These are phyloP conservation scores for Melocanna baccifera DNA, from an alignment of 176 grass and related monocot species.

Conservation along the genomic window DNA sequence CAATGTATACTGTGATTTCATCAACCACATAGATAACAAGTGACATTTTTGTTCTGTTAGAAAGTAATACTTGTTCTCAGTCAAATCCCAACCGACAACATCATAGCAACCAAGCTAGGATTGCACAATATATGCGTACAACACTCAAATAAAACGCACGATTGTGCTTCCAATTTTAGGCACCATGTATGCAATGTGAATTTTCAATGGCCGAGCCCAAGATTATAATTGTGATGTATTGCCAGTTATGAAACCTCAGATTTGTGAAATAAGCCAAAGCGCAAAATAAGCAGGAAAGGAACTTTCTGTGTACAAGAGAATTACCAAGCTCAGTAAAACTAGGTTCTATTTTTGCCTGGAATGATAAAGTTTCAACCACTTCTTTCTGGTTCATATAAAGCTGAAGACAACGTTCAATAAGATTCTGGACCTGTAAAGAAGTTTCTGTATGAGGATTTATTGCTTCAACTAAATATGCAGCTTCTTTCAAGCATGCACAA, in stretches of 20 bases:
- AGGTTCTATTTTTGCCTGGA: conserved; percentile 93
- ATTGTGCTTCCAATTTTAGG: not conserved
- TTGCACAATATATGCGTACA: not conserved
- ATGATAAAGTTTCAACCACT: conserved; percentile 75
- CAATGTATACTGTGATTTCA: not conserved
- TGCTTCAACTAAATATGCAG: conserved; percentile 7
- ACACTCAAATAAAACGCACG: not conserved
- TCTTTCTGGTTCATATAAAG: conserved; percentile 99
- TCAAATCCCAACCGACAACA: not conserved
- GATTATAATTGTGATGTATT: not conserved
- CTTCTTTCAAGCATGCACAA: conserved; percentile 9
- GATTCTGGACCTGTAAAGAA: conserved; percentile 91
- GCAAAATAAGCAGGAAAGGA: not conserved
- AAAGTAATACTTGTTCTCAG: not conserved
- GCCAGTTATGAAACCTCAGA: not conserved
- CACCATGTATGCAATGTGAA: not conserved
- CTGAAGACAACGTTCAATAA: conserved; percentile 95
- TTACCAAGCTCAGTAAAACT: conserved; percentile 99
- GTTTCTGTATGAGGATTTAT: conserved; percentile 17
- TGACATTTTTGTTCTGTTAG: not conserved
- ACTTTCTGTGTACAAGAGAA: conserved; percentile 12
- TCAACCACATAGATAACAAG: conserved; percentile 4
- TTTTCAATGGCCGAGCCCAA: not conserved
- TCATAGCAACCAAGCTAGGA: not conserved
- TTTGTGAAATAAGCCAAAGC: not conserved